Conservation (phyloP, 352 stramenopile species). For the Phytophthora fragariaefolia region DNA sequence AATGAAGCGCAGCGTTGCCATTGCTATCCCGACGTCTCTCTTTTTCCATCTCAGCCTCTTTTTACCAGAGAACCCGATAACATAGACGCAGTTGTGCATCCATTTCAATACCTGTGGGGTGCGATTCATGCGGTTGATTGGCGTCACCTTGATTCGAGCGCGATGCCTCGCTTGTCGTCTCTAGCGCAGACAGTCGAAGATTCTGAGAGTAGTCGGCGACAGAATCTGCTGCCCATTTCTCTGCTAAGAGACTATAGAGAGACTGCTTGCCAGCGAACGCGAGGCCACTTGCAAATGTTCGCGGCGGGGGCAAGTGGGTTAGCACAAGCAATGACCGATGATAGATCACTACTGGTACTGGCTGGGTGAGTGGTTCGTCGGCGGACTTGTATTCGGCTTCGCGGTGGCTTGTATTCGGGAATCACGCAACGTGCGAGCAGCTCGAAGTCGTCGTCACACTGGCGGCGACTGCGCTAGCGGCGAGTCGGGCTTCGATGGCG, state of each 20-base stretch:
- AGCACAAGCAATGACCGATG: neutral
- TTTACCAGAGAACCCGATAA: conserved; percentile 30
- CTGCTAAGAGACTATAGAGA: neutral
- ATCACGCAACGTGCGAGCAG: neutral
- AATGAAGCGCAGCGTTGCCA: conserved; percentile 23
- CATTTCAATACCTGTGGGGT: conserved; percentile 13
- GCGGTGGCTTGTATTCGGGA: neutral
- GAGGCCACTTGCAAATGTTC: neutral
- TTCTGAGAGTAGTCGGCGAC: neutral
- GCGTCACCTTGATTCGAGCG: too few species aligned
- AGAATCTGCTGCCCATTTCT: conserved; percentile 1
- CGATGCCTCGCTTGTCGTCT: neutral
- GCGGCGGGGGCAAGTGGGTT: neutral
- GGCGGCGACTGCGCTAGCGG: neutral
- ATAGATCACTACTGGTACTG: neutral
- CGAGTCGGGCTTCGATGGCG: conserved; percentile 1
- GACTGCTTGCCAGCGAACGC: conserved; percentile 1
- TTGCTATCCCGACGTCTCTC: conserved; percentile 22
- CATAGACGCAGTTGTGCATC: conserved; percentile 23
- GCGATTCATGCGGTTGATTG: too few species aligned
- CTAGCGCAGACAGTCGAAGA: neutral
- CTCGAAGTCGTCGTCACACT: neutral
- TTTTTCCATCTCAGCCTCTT: conserved; percentile 15
- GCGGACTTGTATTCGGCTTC: conserved; percentile 10
- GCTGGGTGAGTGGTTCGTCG: neutral